Evolutionary conservation across 2,329 filamentous ascomycete genomes (phyloP), one percentile per base, ranked within the genome.

Genomic region (Cadophora sp.): DNA sequence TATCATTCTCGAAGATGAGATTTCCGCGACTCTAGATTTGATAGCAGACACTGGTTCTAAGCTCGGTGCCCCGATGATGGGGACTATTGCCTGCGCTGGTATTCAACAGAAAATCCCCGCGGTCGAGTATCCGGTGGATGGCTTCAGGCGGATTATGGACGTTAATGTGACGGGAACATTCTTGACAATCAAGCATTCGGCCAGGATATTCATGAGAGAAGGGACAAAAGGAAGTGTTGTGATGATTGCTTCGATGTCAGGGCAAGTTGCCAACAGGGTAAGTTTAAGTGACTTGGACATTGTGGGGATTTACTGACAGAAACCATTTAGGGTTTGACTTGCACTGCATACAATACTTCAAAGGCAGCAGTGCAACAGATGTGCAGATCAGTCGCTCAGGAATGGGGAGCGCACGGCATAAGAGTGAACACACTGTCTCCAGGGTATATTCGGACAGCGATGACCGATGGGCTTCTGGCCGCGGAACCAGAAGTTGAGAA

Each of bases 101-200:
- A 83, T 85, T 53, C 82, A 85, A 73, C 82, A 84, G 72, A 81
- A 43, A 82, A 76, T 81, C 1, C 80, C 81, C 0, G 83, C 83
- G 1, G 69, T 84, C 37, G 83, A 84, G 11, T 84, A 84, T 64
- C 79, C 81, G 2, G 76, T 80, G 27, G 76, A 89, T 77, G 88
- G 88, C 76, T 92, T 88, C 80, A 83, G 87, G 73, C 85, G 88
- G 79, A 90, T 93, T 78, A 83, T 93, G 76, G 82, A 89, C 74
- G 87, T 91, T 72, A 92, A 93, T 80, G 83, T 92, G 77, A 91
- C 85, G 22, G 91, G 91, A 22, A 87, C 86, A 24, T 90, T 89
- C 79, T 83, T 90, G 79, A 92, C 89, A 75, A 90, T 89, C 69
- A 90, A 91, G 80, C 88, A 89, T 67, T 86, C 90, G 27, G 91